A percentile compares a stretch with the other conserved stretches of the same genome.
phyloP scores from a whole-genome alignment of 2,329 filamentous ascomycete species.

The Lasiodiplodia sp. region DNA sequence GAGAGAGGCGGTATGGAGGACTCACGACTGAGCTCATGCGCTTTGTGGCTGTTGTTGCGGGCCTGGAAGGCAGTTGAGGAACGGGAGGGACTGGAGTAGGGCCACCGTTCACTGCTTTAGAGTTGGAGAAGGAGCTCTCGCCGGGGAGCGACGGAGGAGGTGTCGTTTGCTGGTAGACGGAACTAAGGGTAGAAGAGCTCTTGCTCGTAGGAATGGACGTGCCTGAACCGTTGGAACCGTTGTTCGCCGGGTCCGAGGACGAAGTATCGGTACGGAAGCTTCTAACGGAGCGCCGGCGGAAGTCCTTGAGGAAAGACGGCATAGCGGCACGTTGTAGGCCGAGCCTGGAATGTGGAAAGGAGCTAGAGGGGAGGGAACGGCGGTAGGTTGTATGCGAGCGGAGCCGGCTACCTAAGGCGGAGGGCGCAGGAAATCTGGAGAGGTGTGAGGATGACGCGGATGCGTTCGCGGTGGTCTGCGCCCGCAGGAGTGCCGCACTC shows the following conservation, averaged over 20 bases:
- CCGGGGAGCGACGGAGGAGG: constrained; percentile 76
- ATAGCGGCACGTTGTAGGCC: constrained; percentile 38
- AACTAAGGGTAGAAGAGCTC: constrained; percentile 68
- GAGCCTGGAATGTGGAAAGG: neutral
- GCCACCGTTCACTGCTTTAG: constrained; percentile 62
- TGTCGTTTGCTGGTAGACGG: constrained; percentile 67
- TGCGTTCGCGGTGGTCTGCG: constrained; percentile 19
- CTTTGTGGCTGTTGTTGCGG: constrained; percentile 36
- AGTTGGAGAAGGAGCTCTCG: constrained; percentile 70
- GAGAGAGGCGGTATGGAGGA: neutral
- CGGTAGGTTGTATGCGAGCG: neutral
- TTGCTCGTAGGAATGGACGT: constrained; percentile 61
- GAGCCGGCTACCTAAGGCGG: constrained; percentile 9
- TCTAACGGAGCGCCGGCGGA: constrained; percentile 76
- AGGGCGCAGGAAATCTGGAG: constrained; percentile 7
- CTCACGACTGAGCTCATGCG: constrained; percentile 62
- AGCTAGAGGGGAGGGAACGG: constrained; percentile 1
- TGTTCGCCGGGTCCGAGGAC: constrained; percentile 32
- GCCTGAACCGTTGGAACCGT: constrained; percentile 32
- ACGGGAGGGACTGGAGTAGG: constrained; percentile 37
- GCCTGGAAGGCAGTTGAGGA: constrained; percentile 44
- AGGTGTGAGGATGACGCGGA: constrained; percentile 24
- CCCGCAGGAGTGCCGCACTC: constrained; percentile 22
- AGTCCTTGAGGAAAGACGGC: constrained; percentile 74
- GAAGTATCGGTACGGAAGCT: constrained; percentile 60